Base-by-base conservation (phyloP, 73 alveolate species). In the Urostyla sp. region DNA sequence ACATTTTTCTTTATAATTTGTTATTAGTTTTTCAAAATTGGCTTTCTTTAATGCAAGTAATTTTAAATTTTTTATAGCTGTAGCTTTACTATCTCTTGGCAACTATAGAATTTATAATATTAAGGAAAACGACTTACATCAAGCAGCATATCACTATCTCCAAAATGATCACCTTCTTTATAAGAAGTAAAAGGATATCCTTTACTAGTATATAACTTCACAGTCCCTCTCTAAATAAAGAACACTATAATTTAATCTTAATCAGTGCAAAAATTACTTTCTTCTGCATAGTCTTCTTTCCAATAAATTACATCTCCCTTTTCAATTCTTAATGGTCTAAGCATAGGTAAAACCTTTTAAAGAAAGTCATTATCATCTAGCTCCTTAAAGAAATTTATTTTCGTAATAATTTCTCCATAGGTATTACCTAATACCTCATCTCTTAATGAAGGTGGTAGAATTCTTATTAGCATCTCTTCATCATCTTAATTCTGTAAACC, bases 401-500 rank as follows among this genome's bases (percentile, higher is more conserved):
- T 67, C 18, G 32, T 60, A 18, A 86, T 63, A 21, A 81, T 44
- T 55, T 86, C 90, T 3, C 87, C 90, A 43, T 46, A 75, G 0
- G 74, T 78, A 54, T 66, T 49, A 28, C 78, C 53, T 13, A 86
- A 72, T 1, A 77, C 84, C 46, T 86, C 94, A 78, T 86, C 94
- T 49, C 87, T 76, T 44, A 86, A 37, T 30, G 86, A 63, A 13
- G 89, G 80, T 20, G 94, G 89, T n/a, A 81, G 75, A 78, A 67
- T 75, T 46, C 52, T 67, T 24, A 86, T 61, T 15, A 86, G 44
- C 60, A 55, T 31, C 10, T 67, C 59, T 26, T 76, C 87, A 63
- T 86, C 89, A 38, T 80, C 84, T 35, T 31, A 44, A 74, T 55
- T 57, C 26, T 59, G 58, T 26, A 84, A 35, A 23, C 77, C 88